Conservation (phyloP, 148 eudicot genomes). For the Dysphania ambrosioides region DNA sequence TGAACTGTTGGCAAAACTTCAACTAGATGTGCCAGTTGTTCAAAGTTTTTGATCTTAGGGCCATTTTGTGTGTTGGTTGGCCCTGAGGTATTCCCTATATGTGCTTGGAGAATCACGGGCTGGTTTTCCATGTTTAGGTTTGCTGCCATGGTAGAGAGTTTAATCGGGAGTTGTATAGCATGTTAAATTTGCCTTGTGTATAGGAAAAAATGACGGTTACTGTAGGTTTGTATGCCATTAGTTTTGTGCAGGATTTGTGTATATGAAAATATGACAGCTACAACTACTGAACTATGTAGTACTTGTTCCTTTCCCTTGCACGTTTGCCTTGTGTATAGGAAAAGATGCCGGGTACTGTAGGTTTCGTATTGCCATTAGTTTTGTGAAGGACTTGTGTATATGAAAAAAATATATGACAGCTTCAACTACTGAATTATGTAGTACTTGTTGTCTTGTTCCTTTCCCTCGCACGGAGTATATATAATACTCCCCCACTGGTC, state of each 20-base stretch:
- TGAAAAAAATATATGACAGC: too few relatives aligned
- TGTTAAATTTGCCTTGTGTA: background rate
- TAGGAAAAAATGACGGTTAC: background rate
- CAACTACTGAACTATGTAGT: too few relatives aligned
- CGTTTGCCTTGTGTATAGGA: too few relatives aligned
- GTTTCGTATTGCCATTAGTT: too few relatives aligned
- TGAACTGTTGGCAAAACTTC: background rate
- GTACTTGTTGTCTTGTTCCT: too few relatives aligned
- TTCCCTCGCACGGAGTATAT: too few relatives aligned
- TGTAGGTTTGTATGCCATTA: background rate
- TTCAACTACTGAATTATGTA: too few relatives aligned
- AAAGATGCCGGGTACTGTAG: too few relatives aligned
- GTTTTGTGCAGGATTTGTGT: background rate
- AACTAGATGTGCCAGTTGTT: background rate
- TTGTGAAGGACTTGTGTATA: too few relatives aligned
- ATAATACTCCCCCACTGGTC: too few relatives aligned
- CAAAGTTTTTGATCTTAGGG: background rate
- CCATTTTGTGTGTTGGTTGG: slow-evolving; percentile 6
- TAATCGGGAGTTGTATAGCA: slow-evolving; percentile 15
- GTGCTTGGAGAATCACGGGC: background rate
- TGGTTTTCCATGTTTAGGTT: background rate
- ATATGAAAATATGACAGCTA: too few relatives aligned
- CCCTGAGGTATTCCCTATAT: background rate
- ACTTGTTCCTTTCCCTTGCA: too few relatives aligned
- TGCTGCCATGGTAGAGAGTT: background rate